Conservation (phyloP, 2,329 filamentous ascomycete genomes). For the Stagonosporopsis vannaccii region DNA sequence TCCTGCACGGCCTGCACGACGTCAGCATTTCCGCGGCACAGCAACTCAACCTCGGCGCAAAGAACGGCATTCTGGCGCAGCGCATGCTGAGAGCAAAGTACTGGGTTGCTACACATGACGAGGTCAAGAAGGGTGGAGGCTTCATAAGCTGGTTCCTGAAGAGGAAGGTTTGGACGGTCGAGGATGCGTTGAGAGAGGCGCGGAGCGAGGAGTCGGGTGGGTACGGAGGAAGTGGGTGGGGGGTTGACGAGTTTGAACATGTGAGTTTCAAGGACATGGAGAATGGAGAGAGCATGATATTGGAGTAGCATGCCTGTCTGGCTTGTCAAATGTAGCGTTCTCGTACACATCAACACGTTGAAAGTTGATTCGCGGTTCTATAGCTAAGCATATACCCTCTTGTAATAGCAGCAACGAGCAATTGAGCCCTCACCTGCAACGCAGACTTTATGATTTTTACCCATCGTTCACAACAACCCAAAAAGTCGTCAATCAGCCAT, state of each 20-base stretch:
- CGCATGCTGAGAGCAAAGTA: conserved; percentile 62
- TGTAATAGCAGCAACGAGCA: background rate
- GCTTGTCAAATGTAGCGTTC: background rate
- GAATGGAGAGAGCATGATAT: conserved; percentile 64
- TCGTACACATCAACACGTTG: background rate
- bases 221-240: conserved; percentile 20
- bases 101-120: conserved; percentile 72
- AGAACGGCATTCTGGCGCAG: conserved; percentile 67
- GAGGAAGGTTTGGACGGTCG: conserved; percentile 52
- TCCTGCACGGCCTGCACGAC: conserved; percentile 71
- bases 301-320: conserved; percentile 51
- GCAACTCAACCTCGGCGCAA: conserved; percentile 69
- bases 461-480: no score
- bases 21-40: conserved; percentile 60
- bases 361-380: background rate
- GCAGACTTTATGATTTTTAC: no score
- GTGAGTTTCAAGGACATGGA: conserved; percentile 60
- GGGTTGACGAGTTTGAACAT: conserved; percentile 49
- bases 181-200: conserved; percentile 59
- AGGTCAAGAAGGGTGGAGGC: conserved; percentile 66
- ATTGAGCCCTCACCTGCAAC: no score
- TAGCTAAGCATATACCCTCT: background rate
- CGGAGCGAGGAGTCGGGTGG: conserved; percentile 53
- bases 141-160: conserved; percentile 61
- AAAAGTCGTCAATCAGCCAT: no score